Evolutionary conservation across 345 rosid species (phyloP).

Genomic region (Turritis glabra): DNA sequence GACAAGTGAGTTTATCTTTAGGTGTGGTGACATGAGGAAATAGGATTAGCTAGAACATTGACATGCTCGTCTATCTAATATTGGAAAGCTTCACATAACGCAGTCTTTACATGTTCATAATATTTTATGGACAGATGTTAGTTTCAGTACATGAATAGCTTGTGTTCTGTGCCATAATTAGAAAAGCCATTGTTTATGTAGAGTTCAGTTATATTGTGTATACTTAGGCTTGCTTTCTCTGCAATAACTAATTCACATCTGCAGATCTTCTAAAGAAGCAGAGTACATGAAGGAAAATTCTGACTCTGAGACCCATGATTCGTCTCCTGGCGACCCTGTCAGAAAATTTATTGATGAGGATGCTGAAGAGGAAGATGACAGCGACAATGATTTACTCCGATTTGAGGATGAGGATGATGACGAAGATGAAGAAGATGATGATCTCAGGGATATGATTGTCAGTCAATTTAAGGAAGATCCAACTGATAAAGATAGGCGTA

Average conservation of each 20-base stretch:
- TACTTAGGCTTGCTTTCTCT: background rate
- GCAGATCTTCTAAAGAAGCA: slow-evolving; percentile 61
- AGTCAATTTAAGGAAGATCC: slow-evolving; percentile 68
- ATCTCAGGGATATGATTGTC: slow-evolving; percentile 75
- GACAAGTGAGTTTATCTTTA: slow-evolving; percentile 42
- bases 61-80: background rate
- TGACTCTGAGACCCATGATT: slow-evolving; percentile 41
- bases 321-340: slow-evolving; percentile 68
- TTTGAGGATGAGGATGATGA: slow-evolving; percentile 74
- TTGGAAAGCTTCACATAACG: background rate
- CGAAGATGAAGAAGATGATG: slow-evolving; percentile 70
- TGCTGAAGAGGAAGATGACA: slow-evolving; percentile 96
- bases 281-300: slow-evolving; percentile 63
- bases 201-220: slow-evolving; percentile 8
- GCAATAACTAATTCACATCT: slow-evolving; percentile 13
- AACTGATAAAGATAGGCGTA: slow-evolving; percentile 71
- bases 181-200: slow-evolving; percentile 19
- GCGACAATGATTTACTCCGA: slow-evolving; percentile 73
- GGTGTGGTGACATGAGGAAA: slow-evolving; percentile 1
- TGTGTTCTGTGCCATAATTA: slow-evolving; percentile 3
- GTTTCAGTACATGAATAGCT: slow-evolving; percentile 1
- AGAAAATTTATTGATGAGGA: slow-evolving; percentile 87
- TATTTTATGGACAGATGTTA: slow-evolving; percentile 2
- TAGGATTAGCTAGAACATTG: background rate
- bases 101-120: background rate